Base-by-base conservation (phyloP, 192 early-diverging fungal species). In the Geranomyces michiganensis region DNA sequence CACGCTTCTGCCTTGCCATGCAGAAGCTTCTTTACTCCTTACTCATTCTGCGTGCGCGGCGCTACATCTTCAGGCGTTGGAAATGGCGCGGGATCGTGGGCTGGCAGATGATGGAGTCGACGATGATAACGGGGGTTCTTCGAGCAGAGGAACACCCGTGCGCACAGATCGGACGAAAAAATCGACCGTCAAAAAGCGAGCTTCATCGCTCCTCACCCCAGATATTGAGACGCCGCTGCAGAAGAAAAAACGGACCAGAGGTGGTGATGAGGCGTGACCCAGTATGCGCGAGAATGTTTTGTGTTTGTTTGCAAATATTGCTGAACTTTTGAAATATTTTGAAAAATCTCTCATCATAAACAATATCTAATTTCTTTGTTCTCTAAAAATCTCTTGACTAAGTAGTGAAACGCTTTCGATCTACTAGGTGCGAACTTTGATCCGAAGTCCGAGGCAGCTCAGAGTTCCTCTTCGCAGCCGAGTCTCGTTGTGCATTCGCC, bases 1-100 rank as follows among this genome's bases (percentile, higher is more conserved):
- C n/a, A n/a, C n/a, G n/a, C n/a, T n/a, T n/a, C n/a, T n/a, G 21
- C 4, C 19, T 24, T 61, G 22, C 21, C 30, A 29, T 27, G 0
- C 12, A 13, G n/a, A 29, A 27, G n/a, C n/a, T n/a, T n/a, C n/a
- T n/a, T n/a, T n/a, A 10, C 36, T 41, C 10, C 36, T 41, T 41
- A 10, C 36, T 41, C 5, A 43, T 96, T 96, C 62, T 94, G 92
- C 9, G 76, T 87, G 78, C 92, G 90, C 19, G 84, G 85, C 55
- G 83, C 79, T 61, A 89, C 75, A 73, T 60, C 27, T 43, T 4
- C 66, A 79, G 77, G 72, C 72, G 32, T 43, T 74, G 41, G 72
- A 74, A 46, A 74, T 66, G 33, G 44, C 9, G 24, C 47, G 36
- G 49, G n/a, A 47, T 19, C 13, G n/a, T n/a, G 14, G 26, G 12